These are phyloP conservation scores for Candida albicans DNA, from an alignment of 1,139 yeast genomes.

Conservation along the genomic window DNA sequence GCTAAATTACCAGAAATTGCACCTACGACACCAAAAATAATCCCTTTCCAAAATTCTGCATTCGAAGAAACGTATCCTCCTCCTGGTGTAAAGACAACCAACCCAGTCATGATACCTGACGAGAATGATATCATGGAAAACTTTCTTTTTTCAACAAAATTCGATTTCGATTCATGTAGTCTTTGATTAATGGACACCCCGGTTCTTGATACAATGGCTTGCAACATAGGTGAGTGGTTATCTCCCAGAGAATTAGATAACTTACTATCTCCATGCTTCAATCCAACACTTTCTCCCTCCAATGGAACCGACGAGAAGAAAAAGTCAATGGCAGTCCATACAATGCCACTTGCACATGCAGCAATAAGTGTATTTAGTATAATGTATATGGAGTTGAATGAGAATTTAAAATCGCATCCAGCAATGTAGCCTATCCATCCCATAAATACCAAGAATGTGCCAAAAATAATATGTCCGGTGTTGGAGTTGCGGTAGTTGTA, in stretches of 20 bases:
- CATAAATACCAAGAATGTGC: constrained; percentile 43
- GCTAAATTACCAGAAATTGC: constrained; percentile 39
- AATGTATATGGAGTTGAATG: constrained; percentile 34
- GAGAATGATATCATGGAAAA: constrained; percentile 43
- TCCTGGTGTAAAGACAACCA: constrained; percentile 48
- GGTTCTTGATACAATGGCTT: constrained; percentile 17
- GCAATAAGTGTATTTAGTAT: constrained; percentile 37
- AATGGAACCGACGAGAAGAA: constrained; percentile 42
- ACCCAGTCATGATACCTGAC: constrained; percentile 45
- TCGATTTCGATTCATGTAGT: constrained; percentile 22
- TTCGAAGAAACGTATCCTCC: constrained; percentile 45
- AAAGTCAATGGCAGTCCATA: constrained; percentile 43
- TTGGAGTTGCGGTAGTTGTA: constrained; percentile 40
- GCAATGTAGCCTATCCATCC: constrained; percentile 51
- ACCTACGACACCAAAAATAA: constrained; percentile 43
- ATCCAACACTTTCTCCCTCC: constrained; percentile 19
- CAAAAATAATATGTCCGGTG: constrained; percentile 48
- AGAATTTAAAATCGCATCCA: constrained; percentile 46
- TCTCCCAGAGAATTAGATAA: neutral
- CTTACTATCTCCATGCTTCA: neutral
- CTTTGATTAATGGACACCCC: constrained; percentile 22
- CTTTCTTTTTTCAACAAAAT: constrained; percentile 25
- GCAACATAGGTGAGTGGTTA: neutral
- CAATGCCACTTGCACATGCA: constrained; percentile 36
- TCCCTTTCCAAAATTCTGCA: constrained; percentile 42